Conservation (phyloP, 2,329 filamentous ascomycete genomes). For the Plectosphaerella plurivora region DNA sequence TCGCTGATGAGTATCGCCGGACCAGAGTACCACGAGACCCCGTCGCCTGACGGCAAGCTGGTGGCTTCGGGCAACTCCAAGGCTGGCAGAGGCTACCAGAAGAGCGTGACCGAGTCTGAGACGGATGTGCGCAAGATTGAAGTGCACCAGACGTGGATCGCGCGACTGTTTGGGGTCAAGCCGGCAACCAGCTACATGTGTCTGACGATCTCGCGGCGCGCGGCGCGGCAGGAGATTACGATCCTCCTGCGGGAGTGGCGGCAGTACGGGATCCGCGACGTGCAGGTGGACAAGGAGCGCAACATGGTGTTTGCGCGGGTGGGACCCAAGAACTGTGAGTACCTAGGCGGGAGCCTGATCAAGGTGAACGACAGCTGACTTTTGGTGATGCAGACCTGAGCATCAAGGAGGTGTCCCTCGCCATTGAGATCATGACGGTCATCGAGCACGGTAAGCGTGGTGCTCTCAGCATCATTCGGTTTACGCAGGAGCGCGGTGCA, state of each 20-base stretch:
- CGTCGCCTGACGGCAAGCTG: conserved; percentile 14
- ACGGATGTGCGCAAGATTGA: conserved; percentile 51
- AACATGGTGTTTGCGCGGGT: conserved; percentile 79
- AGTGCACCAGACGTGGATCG: conserved; percentile 79
- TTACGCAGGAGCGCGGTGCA: conserved; percentile 88
- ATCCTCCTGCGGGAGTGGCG: conserved; percentile 75
- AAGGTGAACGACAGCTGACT: conserved; percentile 7
- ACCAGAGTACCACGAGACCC: conserved; percentile 23
- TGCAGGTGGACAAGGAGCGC: conserved; percentile 72
- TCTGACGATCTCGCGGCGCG: conserved; percentile 63
- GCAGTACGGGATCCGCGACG: conserved; percentile 73
- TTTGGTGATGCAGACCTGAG: conserved; percentile 55
- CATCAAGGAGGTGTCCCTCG: conserved; percentile 84
- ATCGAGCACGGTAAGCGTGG: conserved; percentile 78
- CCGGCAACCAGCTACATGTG: conserved; percentile 73
- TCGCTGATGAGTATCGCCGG: conserved; percentile 38
- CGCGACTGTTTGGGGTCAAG: conserved; percentile 84
- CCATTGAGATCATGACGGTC: conserved; percentile 81
- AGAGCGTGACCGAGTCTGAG: conserved; percentile 27
- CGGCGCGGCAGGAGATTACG: conserved; percentile 72
- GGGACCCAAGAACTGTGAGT: conserved; percentile 71
- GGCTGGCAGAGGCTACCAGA: conserved; percentile 10
- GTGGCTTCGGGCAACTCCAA: conserved; percentile 6
- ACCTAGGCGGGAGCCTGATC: neutral
- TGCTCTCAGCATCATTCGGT: conserved; percentile 74